Evolutionary conservation across 192 early-diverging fungal species (phyloP).

Genomic region (Coemansia sp.): DNA sequence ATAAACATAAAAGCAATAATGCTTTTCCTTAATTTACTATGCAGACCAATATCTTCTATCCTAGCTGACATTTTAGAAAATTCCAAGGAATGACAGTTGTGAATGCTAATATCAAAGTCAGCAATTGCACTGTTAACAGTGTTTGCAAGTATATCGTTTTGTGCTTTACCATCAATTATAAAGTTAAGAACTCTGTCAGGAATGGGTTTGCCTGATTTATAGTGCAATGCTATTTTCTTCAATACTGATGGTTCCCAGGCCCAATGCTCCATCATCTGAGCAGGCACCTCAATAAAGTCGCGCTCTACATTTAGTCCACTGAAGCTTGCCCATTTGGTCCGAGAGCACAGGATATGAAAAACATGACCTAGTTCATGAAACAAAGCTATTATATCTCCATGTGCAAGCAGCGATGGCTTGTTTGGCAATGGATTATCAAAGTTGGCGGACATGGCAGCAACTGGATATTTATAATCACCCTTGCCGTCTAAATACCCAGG

Average conservation of each 20-base stretch:
- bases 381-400: neutral
- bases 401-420: neutral
- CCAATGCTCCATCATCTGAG: neutral
- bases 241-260: neutral
- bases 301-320: neutral
- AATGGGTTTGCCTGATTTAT: neutral
- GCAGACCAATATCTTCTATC: neutral
- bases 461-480: neutral
- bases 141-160: neutral
- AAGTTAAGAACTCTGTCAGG: neutral
- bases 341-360: neutral
- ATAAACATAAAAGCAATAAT: neutral
- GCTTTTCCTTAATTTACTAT: neutral
- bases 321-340: neutral
- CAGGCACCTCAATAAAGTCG: neutral
- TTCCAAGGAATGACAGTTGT: neutral
- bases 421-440: neutral
- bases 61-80: neutral
- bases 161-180: neutral
- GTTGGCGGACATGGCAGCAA: neutral
- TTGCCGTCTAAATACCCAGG: neutral
- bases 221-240: neutral
- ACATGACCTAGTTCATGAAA: conserved; percentile 1
- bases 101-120: neutral
- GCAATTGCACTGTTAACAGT: neutral